These are phyloP conservation scores for Paraurostyla sp. DNA, from an alignment of 73 alveolate species.

Conservation along the genomic window DNA sequence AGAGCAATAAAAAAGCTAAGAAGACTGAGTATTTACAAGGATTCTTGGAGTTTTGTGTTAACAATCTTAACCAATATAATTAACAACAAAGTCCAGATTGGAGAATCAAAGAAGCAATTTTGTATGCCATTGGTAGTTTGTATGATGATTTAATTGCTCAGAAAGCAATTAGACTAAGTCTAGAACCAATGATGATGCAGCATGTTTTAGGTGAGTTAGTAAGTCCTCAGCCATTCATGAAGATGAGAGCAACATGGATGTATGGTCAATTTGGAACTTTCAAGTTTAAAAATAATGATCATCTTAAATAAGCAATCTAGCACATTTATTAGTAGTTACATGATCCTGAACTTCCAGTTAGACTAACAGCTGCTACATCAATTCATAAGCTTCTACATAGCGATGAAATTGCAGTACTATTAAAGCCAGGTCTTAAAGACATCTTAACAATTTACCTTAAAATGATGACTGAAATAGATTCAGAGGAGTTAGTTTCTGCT, in stretches of 20 bases:
- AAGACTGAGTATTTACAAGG: slow-evolving; percentile 62
- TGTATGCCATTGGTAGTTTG: slow-evolving; percentile 66
- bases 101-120: slow-evolving; percentile 72
- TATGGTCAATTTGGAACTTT: slow-evolving; percentile 82
- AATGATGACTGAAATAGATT: slow-evolving; percentile 86
- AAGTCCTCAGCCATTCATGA: slow-evolving; percentile 77
- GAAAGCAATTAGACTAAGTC: slow-evolving; percentile 12
- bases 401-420: slow-evolving; percentile 69
- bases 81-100: slow-evolving; percentile 47
- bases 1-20: slow-evolving; percentile 12
- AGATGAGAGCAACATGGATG: slow-evolving; percentile 87
- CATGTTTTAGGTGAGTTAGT: slow-evolving; percentile 83
- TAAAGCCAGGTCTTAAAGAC: slow-evolving; percentile 78
- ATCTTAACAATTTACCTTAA: slow-evolving; percentile 80
- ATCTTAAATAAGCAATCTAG: slow-evolving; percentile 59
- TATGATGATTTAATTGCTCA: slow-evolving; percentile 13
- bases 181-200: slow-evolving; percentile 64
- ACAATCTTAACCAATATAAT: slow-evolving; percentile 47
- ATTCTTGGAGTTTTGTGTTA: slow-evolving; percentile 56
- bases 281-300: slow-evolving; percentile 64
- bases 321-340: slow-evolving; percentile 32
- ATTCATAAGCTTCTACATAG: slow-evolving; percentile 71
- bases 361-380: slow-evolving; percentile 83
- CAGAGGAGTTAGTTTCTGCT: slow-evolving; percentile 87
- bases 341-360: slow-evolving; percentile 85